Evolutionary conservation across 208 protist genomes (phyloP).

Genomic region (Entamoeba invadens): DNA sequence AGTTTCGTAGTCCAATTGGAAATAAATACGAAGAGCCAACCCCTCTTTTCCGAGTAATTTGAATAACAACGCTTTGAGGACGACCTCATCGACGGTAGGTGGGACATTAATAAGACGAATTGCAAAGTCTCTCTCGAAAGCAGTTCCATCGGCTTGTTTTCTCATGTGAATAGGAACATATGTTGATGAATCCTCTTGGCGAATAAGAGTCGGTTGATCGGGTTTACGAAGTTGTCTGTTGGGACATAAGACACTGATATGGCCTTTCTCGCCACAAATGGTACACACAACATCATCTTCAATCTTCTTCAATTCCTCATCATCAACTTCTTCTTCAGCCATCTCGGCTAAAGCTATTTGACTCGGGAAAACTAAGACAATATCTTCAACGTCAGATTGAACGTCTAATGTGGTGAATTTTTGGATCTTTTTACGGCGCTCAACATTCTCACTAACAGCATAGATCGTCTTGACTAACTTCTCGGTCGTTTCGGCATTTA

Average conservation of each 20-base stretch:
- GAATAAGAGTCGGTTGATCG: not conserved
- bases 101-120: not conserved
- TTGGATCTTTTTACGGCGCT: not conserved
- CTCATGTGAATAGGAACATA: not conserved
- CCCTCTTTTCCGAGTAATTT: not conserved
- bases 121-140: not conserved
- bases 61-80: not conserved
- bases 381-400: not conserved
- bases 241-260: not conserved
- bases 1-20: not conserved
- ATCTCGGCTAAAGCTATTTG: not conserved
- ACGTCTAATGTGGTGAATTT: not conserved
- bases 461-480: not conserved
- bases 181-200: not conserved
- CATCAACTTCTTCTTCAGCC: not conserved
- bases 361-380: not conserved
- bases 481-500: not conserved
- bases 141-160: not conserved
- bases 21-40: not conserved
- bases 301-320: not conserved
- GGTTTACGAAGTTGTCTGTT: not conserved
- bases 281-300: not conserved
- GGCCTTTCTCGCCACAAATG: not conserved
- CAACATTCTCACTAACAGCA: not conserved
- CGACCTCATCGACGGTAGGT: not conserved